Base-by-base conservation (phyloP, 1,284 basidiomycete genomes). In the Meira miltonrushii region DNA sequence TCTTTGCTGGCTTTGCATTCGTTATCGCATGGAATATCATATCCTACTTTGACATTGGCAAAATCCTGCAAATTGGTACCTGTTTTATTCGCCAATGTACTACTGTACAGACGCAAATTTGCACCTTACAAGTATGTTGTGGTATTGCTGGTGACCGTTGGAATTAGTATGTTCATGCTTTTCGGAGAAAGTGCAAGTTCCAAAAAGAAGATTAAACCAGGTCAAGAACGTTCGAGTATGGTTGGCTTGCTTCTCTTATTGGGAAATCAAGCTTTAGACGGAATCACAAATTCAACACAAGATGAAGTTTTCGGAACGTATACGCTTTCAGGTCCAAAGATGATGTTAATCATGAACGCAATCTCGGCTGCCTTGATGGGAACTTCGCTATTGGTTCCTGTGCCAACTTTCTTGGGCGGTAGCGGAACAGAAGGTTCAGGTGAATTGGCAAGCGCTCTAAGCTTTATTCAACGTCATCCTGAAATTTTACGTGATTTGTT, bases 31-130 rank as follows among this genome's bases (percentile, higher is more conserved):
- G 61, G 61, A 39, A 94, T 99, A 75, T 92, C 91, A 17, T 98
- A 97, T 82, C 95, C 95, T 28, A 92, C 94, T 15, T 92, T 97
- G 87, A 93, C 97, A 40, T 87, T 98, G 63, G 94, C 91, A 62
- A 98, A 98, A 80, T 96, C 92, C 0, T 98, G 94, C 84, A 98
- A 98, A 79, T 89, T 95, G 71, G 88, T 95, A 15, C 92, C 92
- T 2, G 92, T 95, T 62, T 89, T 95, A 84, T 82, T 94, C 79
- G 92, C 94, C 90, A 94, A 94, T 80, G 86, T 94, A 17, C 54
- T 82, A 15, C 72, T 83, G 28, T 79, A 79, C 61, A 67, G 75
- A 19, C 67, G 77, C 55, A 68, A 72, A 47, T 78, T 79, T 57
- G 72, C 76, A 1, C 48, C 62, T 8, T 75, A 78, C 68, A 79